phyloP scores from a whole-genome alignment of 352 stramenopile genomes.

The Phytophthora rubi region DNA sequence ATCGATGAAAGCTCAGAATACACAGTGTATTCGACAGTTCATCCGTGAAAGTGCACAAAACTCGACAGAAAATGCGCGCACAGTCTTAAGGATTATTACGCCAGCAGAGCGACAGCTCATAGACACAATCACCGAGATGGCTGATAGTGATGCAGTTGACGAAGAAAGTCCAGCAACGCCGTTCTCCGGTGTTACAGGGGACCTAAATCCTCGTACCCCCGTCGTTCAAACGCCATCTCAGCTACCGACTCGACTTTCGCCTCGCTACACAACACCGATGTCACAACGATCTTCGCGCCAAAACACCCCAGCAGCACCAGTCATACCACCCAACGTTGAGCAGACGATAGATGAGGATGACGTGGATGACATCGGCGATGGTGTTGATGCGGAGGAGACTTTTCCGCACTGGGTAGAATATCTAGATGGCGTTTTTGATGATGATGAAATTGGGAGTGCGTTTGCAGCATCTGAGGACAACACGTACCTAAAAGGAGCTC shows the following conservation, averaged over 20 bases:
- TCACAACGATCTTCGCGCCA: not conserved
- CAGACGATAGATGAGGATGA: not conserved
- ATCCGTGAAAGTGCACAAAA: not conserved
- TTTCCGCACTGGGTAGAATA: slow-evolving; percentile 5
- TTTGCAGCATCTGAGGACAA: not conserved
- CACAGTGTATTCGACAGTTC: slow-evolving; percentile 1
- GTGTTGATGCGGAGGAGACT: not conserved
- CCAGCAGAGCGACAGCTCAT: not conserved
- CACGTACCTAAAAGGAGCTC: slow-evolving; percentile 1
- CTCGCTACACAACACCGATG: not conserved
- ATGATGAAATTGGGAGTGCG: not conserved
- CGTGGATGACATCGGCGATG: not conserved
- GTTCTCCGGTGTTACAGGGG: not conserved
- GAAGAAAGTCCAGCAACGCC: not conserved
- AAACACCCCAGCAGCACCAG: not conserved
- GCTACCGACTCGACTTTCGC: not conserved
- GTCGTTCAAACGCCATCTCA: not conserved
- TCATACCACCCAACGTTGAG: not conserved
- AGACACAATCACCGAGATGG: not conserved
- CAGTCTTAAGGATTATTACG: not conserved
- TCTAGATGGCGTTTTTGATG: not conserved
- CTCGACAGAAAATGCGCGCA: not conserved
- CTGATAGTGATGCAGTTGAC: not conserved
- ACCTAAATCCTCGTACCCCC: not conserved
- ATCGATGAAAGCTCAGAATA: not conserved